Conservation (phyloP, 495 filamentous ascomycete genomes). For the Neurospora intermedia region DNA sequence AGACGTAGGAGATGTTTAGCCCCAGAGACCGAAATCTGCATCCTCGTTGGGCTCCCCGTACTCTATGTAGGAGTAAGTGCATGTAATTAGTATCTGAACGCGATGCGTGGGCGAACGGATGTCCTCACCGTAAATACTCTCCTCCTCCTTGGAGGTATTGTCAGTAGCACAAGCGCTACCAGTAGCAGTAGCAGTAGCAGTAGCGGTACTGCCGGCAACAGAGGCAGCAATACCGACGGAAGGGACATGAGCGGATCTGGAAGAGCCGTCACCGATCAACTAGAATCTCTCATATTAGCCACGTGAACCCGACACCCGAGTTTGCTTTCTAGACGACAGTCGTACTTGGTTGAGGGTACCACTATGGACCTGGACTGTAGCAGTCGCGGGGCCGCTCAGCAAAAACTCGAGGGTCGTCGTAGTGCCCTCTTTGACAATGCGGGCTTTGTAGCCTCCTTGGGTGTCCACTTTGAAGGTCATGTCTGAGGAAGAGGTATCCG, state of each 20-base stretch:
- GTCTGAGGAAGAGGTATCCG: background rate
- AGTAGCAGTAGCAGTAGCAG: constrained; percentile 53
- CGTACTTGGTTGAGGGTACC: constrained; percentile 66
- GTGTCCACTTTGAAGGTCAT: background rate
- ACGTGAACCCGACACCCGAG: background rate
- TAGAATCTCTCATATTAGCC: constrained; percentile 31
- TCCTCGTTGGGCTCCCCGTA: constrained; percentile 95
- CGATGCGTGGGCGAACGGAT: no score
- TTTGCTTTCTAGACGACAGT: constrained; percentile 6
- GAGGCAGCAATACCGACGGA: constrained; percentile 71
- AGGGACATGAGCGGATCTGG: constrained; percentile 95
- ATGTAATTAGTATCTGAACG: constrained; percentile 10
- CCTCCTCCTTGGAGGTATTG: no score
- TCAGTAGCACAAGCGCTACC: no score
- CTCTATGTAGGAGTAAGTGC: constrained; percentile 23
- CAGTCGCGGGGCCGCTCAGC: background rate
- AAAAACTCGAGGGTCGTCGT: background rate
- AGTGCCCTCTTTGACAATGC: background rate
- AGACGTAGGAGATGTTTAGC: constrained; percentile 43
- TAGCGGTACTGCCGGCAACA: constrained; percentile 51
- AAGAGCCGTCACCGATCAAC: constrained; percentile 83
- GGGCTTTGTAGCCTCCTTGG: background rate
- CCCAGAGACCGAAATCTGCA: constrained; percentile 99
- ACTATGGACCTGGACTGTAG: background rate
- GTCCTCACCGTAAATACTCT: no score